Base-by-base conservation (phyloP, 352 stramenopile species). In the Globisporangium orthogonon region DNA sequence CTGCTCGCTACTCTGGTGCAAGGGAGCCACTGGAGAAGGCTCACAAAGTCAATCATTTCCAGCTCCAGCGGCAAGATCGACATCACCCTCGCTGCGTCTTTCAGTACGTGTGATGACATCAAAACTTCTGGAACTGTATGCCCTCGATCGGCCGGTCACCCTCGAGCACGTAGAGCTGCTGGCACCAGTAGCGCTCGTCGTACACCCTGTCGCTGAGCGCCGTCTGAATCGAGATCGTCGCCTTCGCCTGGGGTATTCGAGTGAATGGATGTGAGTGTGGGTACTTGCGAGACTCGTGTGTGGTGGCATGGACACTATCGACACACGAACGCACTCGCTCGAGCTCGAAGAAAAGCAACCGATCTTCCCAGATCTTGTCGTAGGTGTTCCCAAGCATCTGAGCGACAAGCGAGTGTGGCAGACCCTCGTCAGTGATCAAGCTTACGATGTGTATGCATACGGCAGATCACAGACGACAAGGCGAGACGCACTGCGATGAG, bases 381-480 rank as follows among this genome's bases (percentile, higher is more conserved):
- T 93, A 93, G 7, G 80, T 93, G 58, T 87, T 89, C 9, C 80
- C 83, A 46, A 91, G 73, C 83, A 93, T 91, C 83, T 93, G 45
- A 28, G 18, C 45, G 5, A 43, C 7, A 45, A 40, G 0, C 41
- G 14, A 13, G 35, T 23, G 4, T 31, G 39, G 15, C 11, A 49
- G 28, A 10, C 7, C n/a, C 2, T 49, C 44, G 44, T 30, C 1
- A 31, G 44, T 4, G 44, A 31, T 6, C 15, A 46, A n/a, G 13
- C 11, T 14, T 23, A 23, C 23, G 23, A 23, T 23, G 23, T 23
- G 23, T 23, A 23, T 23, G 23, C 23, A 23, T 23, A 23, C 23
- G 23, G 23, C 23, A 23, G 23, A 23, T 23, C 23, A 23, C 23
- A 23, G 7, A 7, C 6, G 17, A 2, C 7, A 6, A 41, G 11